Base-by-base conservation (phyloP, 129 eudicot species). In the Pulicaria dysenterica region DNA sequence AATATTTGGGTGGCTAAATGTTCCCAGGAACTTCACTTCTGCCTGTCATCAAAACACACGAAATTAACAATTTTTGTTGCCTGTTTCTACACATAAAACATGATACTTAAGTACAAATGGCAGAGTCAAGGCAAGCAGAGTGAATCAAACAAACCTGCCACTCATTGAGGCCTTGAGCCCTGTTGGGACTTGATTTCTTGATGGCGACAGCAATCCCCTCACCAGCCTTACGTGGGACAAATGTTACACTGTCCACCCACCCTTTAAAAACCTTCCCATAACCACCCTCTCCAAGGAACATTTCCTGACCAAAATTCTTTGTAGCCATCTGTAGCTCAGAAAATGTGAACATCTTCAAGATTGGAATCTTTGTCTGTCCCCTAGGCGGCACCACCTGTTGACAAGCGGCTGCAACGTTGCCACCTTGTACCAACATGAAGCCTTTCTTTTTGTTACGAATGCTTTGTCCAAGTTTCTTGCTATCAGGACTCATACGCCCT, bases 131-230 rank as follows among this genome's bases (percentile, higher is more conserved):
- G 31, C 31, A 24, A 24, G 31, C 31, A 24, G 31, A 24, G 31
- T 24, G 31, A 24, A 24, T 0, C 31, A 14, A 41, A 73, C 73
- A 15, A 38, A 90, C 96, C 87, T 84, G 86, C 96, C 96, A 90
- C 69, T 90, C 96, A 67, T 82, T 83, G 31, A 87, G 80, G 14
- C 96, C 96, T 79, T 90, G 96, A 40, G 69, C 46, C 43, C 96
- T 83, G 13, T 85, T 83, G 6, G 91, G 78, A 64, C 61, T 78
- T 34, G 84, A 83, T 61, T 45, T 85, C 74, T 90, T 90, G 47
- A 90, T 84, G 19, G 93, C 96, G 9, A 90, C 93, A 15, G 87
- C 80, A 7, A 90, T 60, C 34, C 92, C 92, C 38, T 65, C 70
- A 1, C 84, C 88, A 43, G 55, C 73, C 47, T 72, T 82, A 2